Evolutionary conservation across 495 filamentous ascomycete species (phyloP).

Genomic region (Umbilicaria muhlenbergii): DNA sequence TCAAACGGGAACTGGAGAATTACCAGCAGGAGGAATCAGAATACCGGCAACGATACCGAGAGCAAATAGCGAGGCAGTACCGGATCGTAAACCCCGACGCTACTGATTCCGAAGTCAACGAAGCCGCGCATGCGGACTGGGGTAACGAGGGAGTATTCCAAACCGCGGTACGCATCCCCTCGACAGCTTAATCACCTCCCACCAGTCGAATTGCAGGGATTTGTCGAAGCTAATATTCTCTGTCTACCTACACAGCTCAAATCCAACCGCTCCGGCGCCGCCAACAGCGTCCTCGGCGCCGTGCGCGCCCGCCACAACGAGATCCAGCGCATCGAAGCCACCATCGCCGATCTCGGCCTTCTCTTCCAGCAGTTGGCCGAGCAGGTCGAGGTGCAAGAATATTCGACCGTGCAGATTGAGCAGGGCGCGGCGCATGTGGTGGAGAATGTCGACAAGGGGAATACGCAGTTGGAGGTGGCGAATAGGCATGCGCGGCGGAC

Average conservation of each 20-base stretch:
- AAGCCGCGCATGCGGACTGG: conserved; percentile 52
- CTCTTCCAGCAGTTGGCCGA: conserved; percentile 55
- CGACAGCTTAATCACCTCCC: neutral
- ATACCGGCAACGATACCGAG: conserved; percentile 49
- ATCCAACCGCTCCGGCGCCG: conserved; percentile 47
- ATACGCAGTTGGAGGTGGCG: conserved; percentile 43
- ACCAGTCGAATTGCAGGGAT: neutral
- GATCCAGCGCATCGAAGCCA: conserved; percentile 54
- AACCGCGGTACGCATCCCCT: conserved; percentile 38
- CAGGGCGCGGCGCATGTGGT: conserved; percentile 37
- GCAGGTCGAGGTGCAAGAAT: conserved; percentile 47
- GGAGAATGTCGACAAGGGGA: conserved; percentile 41
- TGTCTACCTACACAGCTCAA: conserved; percentile 38
- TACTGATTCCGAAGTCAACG: conserved; percentile 42
- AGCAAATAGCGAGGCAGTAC: conserved; percentile 60
- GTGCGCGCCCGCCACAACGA: conserved; percentile 66
- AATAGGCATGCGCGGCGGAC: conserved; percentile 39
- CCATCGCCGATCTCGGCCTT: conserved; percentile 44
- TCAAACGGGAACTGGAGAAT: conserved; percentile 44
- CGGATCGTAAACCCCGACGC: conserved; percentile 62
- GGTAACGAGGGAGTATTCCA: conserved; percentile 64
- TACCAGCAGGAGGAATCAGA: conserved; percentile 48
- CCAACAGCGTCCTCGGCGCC: conserved; percentile 47
- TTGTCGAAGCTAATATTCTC: conserved; percentile 2
- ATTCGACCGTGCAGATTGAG: conserved; percentile 35